A percentile compares a stretch with the other conserved stretches of the same genome.
These are phyloP conservation scores for Gossypium anomalum DNA, from an alignment of 345 rosid species.

Conservation along the genomic window DNA sequence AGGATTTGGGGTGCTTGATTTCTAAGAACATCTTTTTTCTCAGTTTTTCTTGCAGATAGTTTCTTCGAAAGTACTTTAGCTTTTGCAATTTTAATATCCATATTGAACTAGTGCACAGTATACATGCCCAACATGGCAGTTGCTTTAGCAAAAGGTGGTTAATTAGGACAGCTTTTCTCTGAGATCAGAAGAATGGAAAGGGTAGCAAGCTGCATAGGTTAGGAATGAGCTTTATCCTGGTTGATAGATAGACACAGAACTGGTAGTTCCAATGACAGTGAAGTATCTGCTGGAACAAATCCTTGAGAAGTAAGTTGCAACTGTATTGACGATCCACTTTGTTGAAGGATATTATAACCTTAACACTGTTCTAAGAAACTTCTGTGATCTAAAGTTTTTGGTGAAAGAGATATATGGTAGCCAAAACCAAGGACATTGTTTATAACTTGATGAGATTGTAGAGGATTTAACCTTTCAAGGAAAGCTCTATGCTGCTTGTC, in stretches of 20 bases:
- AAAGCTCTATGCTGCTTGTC: neutral
- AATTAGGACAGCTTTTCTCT: neutral
- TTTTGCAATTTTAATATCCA: neutral
- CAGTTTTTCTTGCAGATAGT: neutral
- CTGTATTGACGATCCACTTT: neutral
- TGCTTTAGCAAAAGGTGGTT: neutral
- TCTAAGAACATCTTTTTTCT: too few relatives aligned
- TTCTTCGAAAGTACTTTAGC: neutral
- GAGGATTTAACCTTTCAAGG: neutral
- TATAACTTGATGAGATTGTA: neutral
- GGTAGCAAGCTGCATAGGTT: neutral
- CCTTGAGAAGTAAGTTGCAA: neutral
- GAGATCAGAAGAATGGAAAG: neutral
- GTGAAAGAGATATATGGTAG: neutral
- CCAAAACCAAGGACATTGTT: neutral
- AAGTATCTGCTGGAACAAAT: neutral
- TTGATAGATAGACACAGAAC: neutral
- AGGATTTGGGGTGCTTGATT: too few relatives aligned
- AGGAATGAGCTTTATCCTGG: neutral
- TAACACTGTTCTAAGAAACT: neutral
- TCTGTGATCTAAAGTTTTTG: neutral
- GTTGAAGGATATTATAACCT: neutral
- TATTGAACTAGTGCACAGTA: neutral
- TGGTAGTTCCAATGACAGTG: neutral
- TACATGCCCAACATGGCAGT: neutral